Evolutionary conservation across 2,329 filamentous ascomycete species (phyloP), one percentile per base, ranked within the genome.

Genomic region (Sphaerulina vaccinii): DNA sequence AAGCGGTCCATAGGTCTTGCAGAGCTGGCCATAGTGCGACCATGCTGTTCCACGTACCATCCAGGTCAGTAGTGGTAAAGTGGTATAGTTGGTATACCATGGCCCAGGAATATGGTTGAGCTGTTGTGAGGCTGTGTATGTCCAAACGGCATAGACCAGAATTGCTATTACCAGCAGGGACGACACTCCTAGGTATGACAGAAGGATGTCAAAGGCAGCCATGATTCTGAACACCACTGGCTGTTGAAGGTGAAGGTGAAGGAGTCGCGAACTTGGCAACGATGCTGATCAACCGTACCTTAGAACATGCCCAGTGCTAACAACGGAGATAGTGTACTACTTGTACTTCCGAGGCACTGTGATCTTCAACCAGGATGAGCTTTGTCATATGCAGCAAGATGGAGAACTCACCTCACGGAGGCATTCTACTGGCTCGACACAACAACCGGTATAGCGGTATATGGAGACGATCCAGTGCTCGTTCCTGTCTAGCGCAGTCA

Each of bases 41-140:
- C 45, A 49, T 5, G 51, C 29, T 21, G 35, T 27, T 18, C 51
- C 51, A 11, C 33, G 23, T n/a, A 9, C 13, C 8, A 44, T 45
- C 51, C 51, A 54, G 35, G 29, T 29, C 21, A 54, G 45, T 16
- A 49, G 45, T 23, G 45, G 46, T 8, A 54, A 16, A 11, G 24
- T 44, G 10, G 39, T 45, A 41, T 46, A 48, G 9, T 42, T 32
- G 1, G 45, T 49, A 24, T 44, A 45, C 39, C 38, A 42, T 8
- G 51, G 51, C 1, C 51, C 51, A 7, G 51, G 51, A 10, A 54
- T 49, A 18, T 54, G 45, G 2, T 45, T 33, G 18, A 54, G 45
- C 23, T 16, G 27, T 5, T 21, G 23, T 5, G 37, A 38, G 24
- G 33, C 11, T 11, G 19, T 22, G 37, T 43, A 49, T 11, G 37